phyloP scores from a whole-genome alignment of 164 flowering plant species.

The Annona cherimola region DNA sequence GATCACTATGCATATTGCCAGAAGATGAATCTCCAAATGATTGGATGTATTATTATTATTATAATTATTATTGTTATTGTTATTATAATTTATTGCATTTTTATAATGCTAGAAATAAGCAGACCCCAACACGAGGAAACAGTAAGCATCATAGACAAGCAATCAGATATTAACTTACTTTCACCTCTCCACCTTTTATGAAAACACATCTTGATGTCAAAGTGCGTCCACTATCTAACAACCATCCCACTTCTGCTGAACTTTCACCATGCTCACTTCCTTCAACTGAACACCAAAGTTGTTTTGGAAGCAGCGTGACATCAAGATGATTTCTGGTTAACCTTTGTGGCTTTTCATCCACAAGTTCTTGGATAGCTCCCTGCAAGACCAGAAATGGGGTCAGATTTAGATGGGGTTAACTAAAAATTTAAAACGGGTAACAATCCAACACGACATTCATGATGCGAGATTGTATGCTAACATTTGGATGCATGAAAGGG shows the following conservation, averaged over 20 bases:
- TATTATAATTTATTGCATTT: too few relatives aligned
- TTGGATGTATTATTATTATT: too few relatives aligned
- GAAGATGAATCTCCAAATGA: background rate
- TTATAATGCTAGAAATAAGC: too few relatives aligned
- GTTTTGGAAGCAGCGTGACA: conserved; percentile 63
- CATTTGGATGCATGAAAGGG: background rate
- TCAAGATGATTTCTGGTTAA: conserved; percentile 39
- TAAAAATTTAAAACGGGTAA: background rate
- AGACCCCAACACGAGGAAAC: too few relatives aligned
- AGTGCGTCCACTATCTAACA: conserved; percentile 48
- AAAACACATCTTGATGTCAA: conserved; percentile 68
- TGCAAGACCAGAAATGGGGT: conserved; percentile 18
- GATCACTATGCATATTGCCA: background rate
- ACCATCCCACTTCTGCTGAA: conserved; percentile 73
- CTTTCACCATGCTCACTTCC: conserved; percentile 41
- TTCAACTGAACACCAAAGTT: conserved; percentile 72
- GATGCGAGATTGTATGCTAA: background rate
- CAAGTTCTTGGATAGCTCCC: conserved; percentile 41
- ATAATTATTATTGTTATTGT: too few relatives aligned
- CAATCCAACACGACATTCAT: background rate
- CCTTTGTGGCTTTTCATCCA: conserved; percentile 25
- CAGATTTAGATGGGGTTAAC: background rate
- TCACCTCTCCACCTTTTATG: conserved; percentile 39
- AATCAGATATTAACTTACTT: conserved; percentile 42
- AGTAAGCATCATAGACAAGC: background rate